A percentile compares a stretch with the other conserved stretches of the same genome.
Evolutionary conservation across 2,329 filamentous ascomycete species (phyloP).

Genomic region (Fusarium verrucosum): DNA sequence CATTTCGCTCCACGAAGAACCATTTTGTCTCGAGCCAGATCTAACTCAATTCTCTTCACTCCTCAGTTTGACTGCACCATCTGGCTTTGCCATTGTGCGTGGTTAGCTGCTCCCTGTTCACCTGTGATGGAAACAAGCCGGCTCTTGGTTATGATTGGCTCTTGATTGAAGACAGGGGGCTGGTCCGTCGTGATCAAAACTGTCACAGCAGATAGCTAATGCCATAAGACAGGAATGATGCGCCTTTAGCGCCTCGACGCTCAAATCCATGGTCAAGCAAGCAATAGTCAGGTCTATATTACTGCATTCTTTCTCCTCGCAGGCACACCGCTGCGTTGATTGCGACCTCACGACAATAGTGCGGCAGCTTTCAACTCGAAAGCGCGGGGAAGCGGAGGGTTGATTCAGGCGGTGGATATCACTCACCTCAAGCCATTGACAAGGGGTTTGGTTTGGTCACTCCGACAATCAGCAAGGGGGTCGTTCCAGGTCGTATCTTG

Average conservation of each 20-base stretch:
- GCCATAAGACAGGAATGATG: constrained; percentile 27
- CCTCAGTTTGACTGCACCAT: constrained; percentile 16
- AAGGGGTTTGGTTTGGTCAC: constrained; percentile 3
- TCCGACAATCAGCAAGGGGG: constrained; percentile 11
- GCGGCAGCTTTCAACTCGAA: constrained; percentile 13
- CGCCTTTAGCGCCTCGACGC: constrained; percentile 33
- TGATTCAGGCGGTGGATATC: constrained; percentile 19
- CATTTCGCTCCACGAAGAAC: neutral
- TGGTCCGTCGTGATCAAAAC: constrained; percentile 35
- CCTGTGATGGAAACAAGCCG: constrained; percentile 34
- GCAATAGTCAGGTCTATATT: constrained; percentile 28
- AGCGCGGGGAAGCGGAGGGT: constrained; percentile 32
- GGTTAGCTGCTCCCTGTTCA: constrained; percentile 20
- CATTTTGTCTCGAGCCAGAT: constrained; percentile 4
- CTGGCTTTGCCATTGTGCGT: constrained; percentile 19
- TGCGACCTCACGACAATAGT: constrained; percentile 23
- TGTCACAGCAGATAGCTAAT: constrained; percentile 35
- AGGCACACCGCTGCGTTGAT: constrained; percentile 40
- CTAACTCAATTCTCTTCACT: constrained; percentile 27
- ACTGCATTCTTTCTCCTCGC: constrained; percentile 27
- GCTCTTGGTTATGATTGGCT: constrained; percentile 31
- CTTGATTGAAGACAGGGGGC: constrained; percentile 16
- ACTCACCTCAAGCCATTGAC: constrained; percentile 12
- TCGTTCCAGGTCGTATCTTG: constrained; percentile 2
- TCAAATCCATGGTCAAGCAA: constrained; percentile 20